Base-by-base conservation (phyloP, 179 eudicot genomes). In the Silene coronaria region DNA sequence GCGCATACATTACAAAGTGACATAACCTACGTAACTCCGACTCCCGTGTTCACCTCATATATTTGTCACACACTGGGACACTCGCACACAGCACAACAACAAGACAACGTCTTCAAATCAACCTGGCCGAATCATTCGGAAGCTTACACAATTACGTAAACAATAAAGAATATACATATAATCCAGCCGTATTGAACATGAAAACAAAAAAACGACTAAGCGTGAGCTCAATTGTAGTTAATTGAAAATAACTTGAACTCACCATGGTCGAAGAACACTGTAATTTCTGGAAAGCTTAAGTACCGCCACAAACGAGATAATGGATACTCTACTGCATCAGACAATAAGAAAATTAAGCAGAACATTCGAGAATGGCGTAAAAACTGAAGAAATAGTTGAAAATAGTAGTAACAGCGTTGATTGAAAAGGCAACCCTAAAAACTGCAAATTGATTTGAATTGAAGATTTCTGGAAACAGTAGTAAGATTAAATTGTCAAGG, bases 221-320 rank as follows among this genome's bases (percentile, higher is more conserved):
- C 59, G 59, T 53, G 22, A 55, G 59, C 61, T 32, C 16, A 10
- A 53, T 0, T n/a, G 30, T 42, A 17, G 6, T 0, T 72, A 58
- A 0, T 57, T 58, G 2, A 72, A 17, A 30, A 72, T 28, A 73
- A 9, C 3, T 17, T 9, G 16, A 73, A 74, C 70, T 61, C 70
- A 74, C 76, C 76, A 74, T 74, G n/a, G 13, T 74, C 17, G 60
- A 12, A 45, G 38, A 17, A 74, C 19, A 26, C 59, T 62, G 7
- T 2, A 17, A 65, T 6, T 23, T 38, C 21, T 16, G 57, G 48
- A 65, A 16, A 22, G 38, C 65, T 5, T 21, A 53, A 0, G 28
- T 28, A 22, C 76, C 11, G 53, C 48, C 23, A 4, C 69, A 42
- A 38, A 24, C 24, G 7, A n/a, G 16, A 28, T 51, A 22, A 30